Evolutionary conservation across 116 monocot species (phyloP), one percentile per base, ranked within the genome.

Genomic region (Cymodocea nodosa): DNA sequence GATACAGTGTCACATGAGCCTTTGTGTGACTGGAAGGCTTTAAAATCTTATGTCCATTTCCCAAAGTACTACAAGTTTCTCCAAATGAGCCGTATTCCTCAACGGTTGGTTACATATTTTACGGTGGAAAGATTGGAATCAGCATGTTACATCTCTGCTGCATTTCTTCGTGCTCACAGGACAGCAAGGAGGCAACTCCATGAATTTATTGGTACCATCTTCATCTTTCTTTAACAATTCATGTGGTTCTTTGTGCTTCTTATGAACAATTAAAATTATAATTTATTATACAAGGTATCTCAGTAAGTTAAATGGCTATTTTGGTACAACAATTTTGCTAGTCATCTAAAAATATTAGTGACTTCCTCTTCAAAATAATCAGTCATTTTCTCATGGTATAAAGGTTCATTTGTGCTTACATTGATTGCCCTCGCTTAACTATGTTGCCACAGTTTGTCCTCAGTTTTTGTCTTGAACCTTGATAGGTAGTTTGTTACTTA

Each of bases 91-190:
- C 80, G 74, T 51, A 63, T 98, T 11, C 89, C 98, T 7, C 74
- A 62, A 59, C 82, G 81, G 60, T 51, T 98, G 15, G 74, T 98
- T 18, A 92, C 89, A 52, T 92, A 84, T 75, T 92, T 98, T 70
- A 89, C 84, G 8, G 89, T 98, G 63, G 82, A 89, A 66, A 82
- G 98, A 52, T 69, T 98, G 72, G 98, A 98, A 70, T 81, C 89
- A 37, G 84, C 84, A 61, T 98, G 98, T 57, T 89, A 80, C 52
- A 80, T 92, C 34, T 92, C 84, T 69, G 98, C 92, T 59, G 89
- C 98, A 70, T 98, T 98, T 86, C 84, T 98, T 60, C 92, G 92
- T 73, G 98, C 92, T 57, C 98, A 98, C 57, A 84, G 84, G 81
- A 84, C 76, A 37, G 98, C 98, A 25, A 84, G 84, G 67, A 73